Conservation (phyloP, 805 yeast species). For the Wickerhamomyces chambardii region DNA sequence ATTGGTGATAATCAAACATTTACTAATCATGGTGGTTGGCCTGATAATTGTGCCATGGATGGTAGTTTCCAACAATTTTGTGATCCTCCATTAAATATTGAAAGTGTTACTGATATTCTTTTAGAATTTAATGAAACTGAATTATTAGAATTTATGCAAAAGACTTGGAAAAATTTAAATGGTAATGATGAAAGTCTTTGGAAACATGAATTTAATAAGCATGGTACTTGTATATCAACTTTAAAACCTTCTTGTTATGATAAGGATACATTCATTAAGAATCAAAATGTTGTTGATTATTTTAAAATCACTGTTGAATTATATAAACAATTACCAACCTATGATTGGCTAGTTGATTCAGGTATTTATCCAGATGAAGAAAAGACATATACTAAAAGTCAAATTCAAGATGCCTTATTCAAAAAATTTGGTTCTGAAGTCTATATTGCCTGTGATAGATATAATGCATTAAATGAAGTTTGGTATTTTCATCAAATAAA, state of each 20-base stretch:
- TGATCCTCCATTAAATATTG: conserved; percentile 47
- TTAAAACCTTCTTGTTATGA: conserved; percentile 65
- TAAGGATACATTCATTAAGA: conserved; percentile 6
- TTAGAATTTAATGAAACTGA: conserved; percentile 35
- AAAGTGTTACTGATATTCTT: conserved; percentile 37
- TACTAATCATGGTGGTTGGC: conserved; percentile 86
- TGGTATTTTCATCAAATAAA: conserved; percentile 77
- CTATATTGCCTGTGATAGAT: conserved; percentile 49
- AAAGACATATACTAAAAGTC: conserved; percentile 45
- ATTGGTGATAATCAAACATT: conserved; percentile 63
- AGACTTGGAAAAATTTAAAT: conserved; percentile 65
- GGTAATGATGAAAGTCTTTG: conserved; percentile 67
- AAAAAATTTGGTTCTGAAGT: conserved; percentile 47
- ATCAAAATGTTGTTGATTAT: conserved; percentile 55
- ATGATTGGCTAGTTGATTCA: conserved; percentile 49
- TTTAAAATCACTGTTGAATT: conserved; percentile 50
- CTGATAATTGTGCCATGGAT: conserved; percentile 59
- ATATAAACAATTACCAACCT: conserved; percentile 57
- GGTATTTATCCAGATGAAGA: conserved; percentile 63
- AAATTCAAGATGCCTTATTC: conserved; percentile 43
- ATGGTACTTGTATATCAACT: conserved; percentile 87
- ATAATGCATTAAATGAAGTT: conserved; percentile 31
- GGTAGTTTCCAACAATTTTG: conserved; percentile 81
- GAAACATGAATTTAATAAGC: conserved; percentile 92
- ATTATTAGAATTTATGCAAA: conserved; percentile 46